phyloP scores from a whole-genome alignment of 2,329 filamentous ascomycete genomes.

The Neonectria faginata region DNA sequence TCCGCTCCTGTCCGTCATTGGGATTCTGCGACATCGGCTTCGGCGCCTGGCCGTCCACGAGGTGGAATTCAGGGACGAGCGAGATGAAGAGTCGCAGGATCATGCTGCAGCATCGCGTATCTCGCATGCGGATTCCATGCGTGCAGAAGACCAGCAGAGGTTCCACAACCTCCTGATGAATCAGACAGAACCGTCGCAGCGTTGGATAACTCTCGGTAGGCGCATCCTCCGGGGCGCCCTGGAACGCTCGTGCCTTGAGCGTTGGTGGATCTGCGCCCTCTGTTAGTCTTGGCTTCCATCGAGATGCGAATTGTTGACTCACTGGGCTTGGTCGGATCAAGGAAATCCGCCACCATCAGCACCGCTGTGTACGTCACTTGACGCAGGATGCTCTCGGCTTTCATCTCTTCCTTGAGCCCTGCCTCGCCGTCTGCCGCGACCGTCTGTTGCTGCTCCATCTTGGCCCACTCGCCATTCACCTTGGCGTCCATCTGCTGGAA shows the following conservation, averaged over 20 bases:
- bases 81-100: constrained; percentile 88
- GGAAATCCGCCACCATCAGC: constrained; percentile 88
- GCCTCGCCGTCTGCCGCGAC: constrained; percentile 78
- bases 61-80: constrained; percentile 86
- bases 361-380: constrained; percentile 94
- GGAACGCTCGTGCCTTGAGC: constrained; percentile 44
- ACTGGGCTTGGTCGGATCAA: constrained; percentile 80
- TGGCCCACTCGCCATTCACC: constrained; percentile 87
- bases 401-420: constrained; percentile 93
- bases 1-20: constrained; percentile 43
- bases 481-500: constrained; percentile 91
- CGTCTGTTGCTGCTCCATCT: constrained; percentile 73
- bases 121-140: constrained; percentile 88
- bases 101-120: constrained; percentile 87
- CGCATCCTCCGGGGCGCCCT: constrained; percentile 41
- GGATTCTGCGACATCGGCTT: constrained; percentile 40
- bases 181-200: constrained; percentile 85
- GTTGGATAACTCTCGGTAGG: constrained; percentile 61
- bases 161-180: constrained; percentile 81
- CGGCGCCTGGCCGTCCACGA: constrained; percentile 47
- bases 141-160: constrained; percentile 92
- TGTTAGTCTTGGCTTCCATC: constrained; percentile 30
- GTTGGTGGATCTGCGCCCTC: constrained; percentile 48
- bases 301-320: constrained; percentile 47
- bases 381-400: constrained; percentile 92